phyloP scores from a whole-genome alignment of 2,329 filamentous ascomycete species.

The Penicillium sp. region DNA sequence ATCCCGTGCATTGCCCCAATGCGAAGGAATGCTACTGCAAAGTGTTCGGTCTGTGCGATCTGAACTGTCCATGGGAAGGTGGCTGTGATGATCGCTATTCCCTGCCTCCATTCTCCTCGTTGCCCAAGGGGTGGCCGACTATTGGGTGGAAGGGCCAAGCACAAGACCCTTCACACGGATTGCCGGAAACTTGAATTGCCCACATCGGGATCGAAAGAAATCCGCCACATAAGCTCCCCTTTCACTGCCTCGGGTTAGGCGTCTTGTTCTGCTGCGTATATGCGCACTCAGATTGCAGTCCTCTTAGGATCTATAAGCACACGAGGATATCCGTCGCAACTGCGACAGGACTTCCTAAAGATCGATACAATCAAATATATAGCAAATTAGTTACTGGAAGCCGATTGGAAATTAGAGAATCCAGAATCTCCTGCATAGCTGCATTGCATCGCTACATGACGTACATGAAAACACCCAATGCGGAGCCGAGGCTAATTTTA shows the following conservation, averaged over 20 bases:
- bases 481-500: constrained; percentile 18
- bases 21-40: constrained; percentile 59
- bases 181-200: constrained; percentile 23
- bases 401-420: background rate
- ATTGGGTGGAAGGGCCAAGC: constrained; percentile 44
- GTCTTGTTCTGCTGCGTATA: background rate
- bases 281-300: background rate
- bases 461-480: background rate
- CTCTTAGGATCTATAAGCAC: background rate
- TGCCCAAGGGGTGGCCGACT: constrained; percentile 56
- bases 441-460: background rate
- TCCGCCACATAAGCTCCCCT: background rate
- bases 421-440: background rate
- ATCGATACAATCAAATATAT: background rate
- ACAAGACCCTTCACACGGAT: constrained; percentile 27
- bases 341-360: background rate
- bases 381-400: background rate
- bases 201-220: background rate
- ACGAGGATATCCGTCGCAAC: background rate
- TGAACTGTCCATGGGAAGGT: constrained; percentile 35
- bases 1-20: constrained; percentile 52
- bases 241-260: background rate
- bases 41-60: constrained; percentile 53
- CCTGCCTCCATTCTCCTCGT: constrained; percentile 49
- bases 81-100: constrained; percentile 51